A percentile compares a stretch with the other conserved stretches of the same genome.
phyloP scores from a whole-genome alignment of 176 grass and related monocot species.

The Elaeis guineensis region DNA sequence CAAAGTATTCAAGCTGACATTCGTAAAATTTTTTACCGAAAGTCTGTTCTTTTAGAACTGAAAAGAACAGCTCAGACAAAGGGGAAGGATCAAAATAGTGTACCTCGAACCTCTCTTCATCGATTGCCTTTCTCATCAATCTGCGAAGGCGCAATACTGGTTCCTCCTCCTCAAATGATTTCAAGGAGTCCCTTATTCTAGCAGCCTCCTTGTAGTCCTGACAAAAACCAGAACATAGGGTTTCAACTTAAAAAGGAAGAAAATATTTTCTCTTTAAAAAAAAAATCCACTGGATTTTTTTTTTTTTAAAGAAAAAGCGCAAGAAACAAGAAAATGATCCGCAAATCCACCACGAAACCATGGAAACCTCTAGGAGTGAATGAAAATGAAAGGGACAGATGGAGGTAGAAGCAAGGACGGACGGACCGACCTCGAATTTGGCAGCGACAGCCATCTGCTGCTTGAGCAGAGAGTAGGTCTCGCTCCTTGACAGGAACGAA shows the following conservation, averaged over 20 bases:
- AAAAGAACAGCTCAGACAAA: too few relatives aligned
- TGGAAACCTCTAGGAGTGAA: not conserved
- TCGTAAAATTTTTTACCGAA: too few relatives aligned
- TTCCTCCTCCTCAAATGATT: conserved; percentile 16
- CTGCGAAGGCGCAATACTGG: conserved; percentile 9
- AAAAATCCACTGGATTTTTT: too few relatives aligned
- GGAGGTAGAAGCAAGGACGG: not conserved
- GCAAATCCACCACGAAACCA: not conserved
- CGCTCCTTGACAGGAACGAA: conserved; percentile 9
- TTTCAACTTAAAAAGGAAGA: not conserved
- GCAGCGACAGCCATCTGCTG: conserved; percentile 10
- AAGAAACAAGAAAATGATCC: not conserved
- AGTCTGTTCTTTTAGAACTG: too few relatives aligned
- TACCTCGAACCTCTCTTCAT: conserved; percentile 14
- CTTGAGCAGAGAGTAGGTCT: conserved; percentile 10
- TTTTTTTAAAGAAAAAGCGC: too few relatives aligned
- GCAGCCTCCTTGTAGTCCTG: conserved; percentile 18
- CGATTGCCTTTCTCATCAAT: conserved; percentile 8
- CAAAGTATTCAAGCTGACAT: too few relatives aligned
- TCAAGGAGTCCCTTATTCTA: conserved; percentile 22
- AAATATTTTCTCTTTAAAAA: not conserved
- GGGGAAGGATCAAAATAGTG: too few relatives aligned
- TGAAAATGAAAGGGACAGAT: not conserved
- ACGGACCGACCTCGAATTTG: conserved; percentile 5
- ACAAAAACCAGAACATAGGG: not conserved